Evolutionary conservation across 805 yeast genomes (phyloP), one percentile per base, ranked within the genome.

Genomic region (Cyberlindnera maritima): DNA sequence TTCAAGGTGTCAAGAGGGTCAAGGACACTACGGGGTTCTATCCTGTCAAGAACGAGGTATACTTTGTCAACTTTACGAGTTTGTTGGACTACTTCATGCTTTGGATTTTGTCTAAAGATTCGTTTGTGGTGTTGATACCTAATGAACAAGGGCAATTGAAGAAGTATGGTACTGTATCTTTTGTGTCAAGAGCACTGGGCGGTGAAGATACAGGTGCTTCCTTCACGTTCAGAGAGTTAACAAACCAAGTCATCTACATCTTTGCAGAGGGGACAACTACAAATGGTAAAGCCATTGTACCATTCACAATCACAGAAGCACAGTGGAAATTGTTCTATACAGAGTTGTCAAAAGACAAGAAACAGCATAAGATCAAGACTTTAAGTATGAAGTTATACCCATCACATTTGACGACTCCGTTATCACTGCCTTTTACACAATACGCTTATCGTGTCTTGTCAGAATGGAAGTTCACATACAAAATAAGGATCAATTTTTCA

Each of bases 251-350:
- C 0, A 71, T 80, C 4, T 82, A 75, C 43, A 55, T 85, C 19
- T 80, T 89, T 48, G 72, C 83, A 3, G 97, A 90, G 59, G 96
- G 96, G 0, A 87, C 96, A 0, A 75, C 96, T 0, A 80, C 96
- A 0, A 92, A 91, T 61, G 94, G 95, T 42, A 81, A 82, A 51
- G 81, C 90, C 0, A 60, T 91, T 1, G 71, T 91, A 50, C 80
- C 88, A 3, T 76, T 86, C 46, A 67, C 69, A 4, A 36, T 67
- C 12, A 51, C 50, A 6, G 62, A 60, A n/a, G 13, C 19, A 0
- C 28, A 49, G 6, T 54, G 68, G 43, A 47, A 53, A 13, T 41
- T 44, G 2, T 55, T 66, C 29, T 41, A 51, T 25, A 25, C 41
- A 3, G 19, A 43, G 7, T 18, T 52, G 10, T 26, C 33, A 2